Base-by-base conservation (phyloP, 169 alveolate genomes). In the Babesia bigemina region DNA sequence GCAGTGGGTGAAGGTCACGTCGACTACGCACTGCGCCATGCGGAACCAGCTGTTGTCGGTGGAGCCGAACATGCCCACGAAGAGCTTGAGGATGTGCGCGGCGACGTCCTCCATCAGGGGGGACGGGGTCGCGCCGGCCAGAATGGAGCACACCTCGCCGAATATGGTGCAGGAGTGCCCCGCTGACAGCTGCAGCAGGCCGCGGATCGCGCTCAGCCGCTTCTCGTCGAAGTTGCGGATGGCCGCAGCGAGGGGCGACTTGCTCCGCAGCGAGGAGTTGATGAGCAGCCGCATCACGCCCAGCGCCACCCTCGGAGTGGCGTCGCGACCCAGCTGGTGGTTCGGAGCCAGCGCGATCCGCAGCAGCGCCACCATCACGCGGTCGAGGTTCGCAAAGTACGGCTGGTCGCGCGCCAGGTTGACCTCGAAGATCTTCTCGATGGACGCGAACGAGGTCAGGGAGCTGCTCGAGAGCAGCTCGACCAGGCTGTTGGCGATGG, bases 341-440 rank as follows among this genome's bases (percentile, higher is more conserved):
- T 45, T 78, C 10, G 87, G 70, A 14, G 87, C 76, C 42, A 71
- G 28, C 12, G 87, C 81, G 12, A 78, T 78, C 19, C 72, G 63
- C 55, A 78, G 53, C 69, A 78, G 55, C 49, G 81, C 55, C 16
- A 63, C 67, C 75, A 78, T 70, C 3, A 78, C 28, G 49, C 45
- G 24, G 60, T 63, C 73, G 55, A 81, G 33, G 47, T 81, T 61
- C 22, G 60, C 22, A 22, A 62, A 58, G 14, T 50, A 52, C 22
- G 75, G 70, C 59, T 56, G 67, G 22, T 81, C 84, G 44, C 76
- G 44, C 7, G 56, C 67, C 47, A 69, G 70, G 67, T 75, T 81
- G n/a, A 81, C 65, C 56, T 81, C 84, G 52, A 81, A 81, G 13
- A 81, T 81, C 69, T 81, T 81, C 53, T 81, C 88, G 42, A 81